Conservation (phyloP, 2,329 filamentous ascomycete genomes). For the Lachnellula hyalina region DNA sequence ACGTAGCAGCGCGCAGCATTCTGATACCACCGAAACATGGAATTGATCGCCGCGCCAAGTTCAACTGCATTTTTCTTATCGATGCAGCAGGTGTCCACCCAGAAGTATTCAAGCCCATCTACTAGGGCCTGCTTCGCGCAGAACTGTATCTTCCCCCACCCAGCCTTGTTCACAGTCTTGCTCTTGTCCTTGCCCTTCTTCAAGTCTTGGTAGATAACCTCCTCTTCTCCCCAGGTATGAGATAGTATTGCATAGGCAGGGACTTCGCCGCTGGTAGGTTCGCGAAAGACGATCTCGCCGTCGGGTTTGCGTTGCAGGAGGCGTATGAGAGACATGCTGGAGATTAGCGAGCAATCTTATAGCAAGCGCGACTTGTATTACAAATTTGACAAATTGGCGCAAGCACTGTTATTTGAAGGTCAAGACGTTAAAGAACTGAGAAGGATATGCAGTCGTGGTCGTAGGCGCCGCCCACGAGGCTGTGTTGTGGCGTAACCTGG, state of each 20-base stretch:
- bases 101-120: too few species aligned
- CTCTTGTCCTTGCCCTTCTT: slow-evolving; percentile 7
- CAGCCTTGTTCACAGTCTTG: slow-evolving; percentile 12
- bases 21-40: slow-evolving; percentile 20
- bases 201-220: slow-evolving; percentile 15
- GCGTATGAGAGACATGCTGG: slow-evolving; percentile 20
- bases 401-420: slow-evolving; percentile 17
- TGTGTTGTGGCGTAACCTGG: slow-evolving; percentile 14
- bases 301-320: slow-evolving; percentile 22
- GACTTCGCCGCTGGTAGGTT: slow-evolving; percentile 14
- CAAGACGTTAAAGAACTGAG: slow-evolving; percentile 16
- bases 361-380: slow-evolving; percentile 14
- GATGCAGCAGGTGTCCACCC: slow-evolving; percentile 21
- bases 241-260: slow-evolving; percentile 21
- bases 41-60: slow-evolving; percentile 15
- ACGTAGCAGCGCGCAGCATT: slow-evolving; percentile 16
- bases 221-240: slow-evolving; percentile 18
- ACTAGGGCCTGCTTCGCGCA: too few species aligned
- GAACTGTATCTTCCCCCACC: too few species aligned
- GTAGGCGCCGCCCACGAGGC: slow-evolving; percentile 17
- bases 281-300: slow-evolving; percentile 23
- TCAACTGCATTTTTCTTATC: slow-evolving; percentile 15
- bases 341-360: slow-evolving; percentile 15
- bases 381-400: slow-evolving; percentile 10
- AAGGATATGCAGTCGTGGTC: slow-evolving; percentile 15